Base-by-base conservation (phyloP, 257 asterid genomes). In the Jacaranda mimosifolia region DNA sequence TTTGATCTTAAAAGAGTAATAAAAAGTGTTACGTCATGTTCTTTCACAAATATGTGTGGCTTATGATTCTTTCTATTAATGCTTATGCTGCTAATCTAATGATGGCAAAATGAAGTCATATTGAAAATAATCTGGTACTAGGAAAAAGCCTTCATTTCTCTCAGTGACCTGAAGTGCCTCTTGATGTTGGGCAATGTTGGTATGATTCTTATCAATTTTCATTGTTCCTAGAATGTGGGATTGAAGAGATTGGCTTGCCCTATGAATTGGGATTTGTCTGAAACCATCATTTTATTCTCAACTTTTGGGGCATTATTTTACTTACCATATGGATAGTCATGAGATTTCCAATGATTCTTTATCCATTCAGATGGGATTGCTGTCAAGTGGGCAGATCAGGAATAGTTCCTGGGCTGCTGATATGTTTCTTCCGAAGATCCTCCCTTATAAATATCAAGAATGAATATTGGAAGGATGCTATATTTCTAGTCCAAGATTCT, bases 1-100 rank as follows among this genome's bases (percentile, higher is more conserved):
- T 68, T 83, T 76, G 63, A 67, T 79, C 70, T 58, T 17, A 58
- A 43, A 46, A 66, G 86, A 48, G 68, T 59, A 52, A 12, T 55
- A 14, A 78, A 3, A 43, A 13, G 62, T 49, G 65, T 3, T 1
- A 14, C 14, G 39, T 55, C 59, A 6, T 35, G 19, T 17, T 71
- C 9, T 66, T 40, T 21, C 39, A 14, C 12, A 9, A 57, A 53
- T 51, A 73, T 69, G 64, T 74, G 62, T 64, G 58, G 46, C 35
- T 36, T 43, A 7, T 8, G 38, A 35, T 42, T 21, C 26, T 70
- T 38, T 58, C 32, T 36, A 13, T 58, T 58, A 52, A 13, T 55
- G 45, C 40, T 26, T 17, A 32, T 46, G 2, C 4, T 52, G 32
- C 32, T 26, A 26, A 26, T 26, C 32, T 26, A 26, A 26, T 26